Evolutionary conservation across 441 rosid species (phyloP).

Genomic region (Omphalea diandra): DNA sequence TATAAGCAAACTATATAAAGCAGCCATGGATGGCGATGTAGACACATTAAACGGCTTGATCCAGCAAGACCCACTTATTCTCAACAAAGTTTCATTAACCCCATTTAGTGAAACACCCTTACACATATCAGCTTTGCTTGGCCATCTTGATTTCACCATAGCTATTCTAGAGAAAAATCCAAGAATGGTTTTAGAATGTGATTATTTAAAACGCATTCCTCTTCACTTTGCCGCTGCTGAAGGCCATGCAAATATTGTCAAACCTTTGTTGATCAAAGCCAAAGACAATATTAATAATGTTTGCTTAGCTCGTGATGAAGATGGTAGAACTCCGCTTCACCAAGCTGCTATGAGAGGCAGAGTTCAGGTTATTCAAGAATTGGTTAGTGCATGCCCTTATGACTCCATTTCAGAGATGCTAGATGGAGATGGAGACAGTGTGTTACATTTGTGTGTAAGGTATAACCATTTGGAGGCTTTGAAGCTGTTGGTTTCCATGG

Average conservation of each 20-base stretch:
- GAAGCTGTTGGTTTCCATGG: not conserved
- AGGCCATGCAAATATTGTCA: slow-evolving; percentile 30
- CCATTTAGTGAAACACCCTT: slow-evolving; percentile 26
- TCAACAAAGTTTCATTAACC: slow-evolving; percentile 2
- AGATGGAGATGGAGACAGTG: slow-evolving; percentile 18
- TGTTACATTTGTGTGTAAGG: slow-evolving; percentile 19
- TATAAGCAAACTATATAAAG: slow-evolving; percentile 22
- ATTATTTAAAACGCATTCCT: slow-evolving; percentile 22
- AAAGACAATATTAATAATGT: slow-evolving; percentile 21
- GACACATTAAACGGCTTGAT: slow-evolving; percentile 14
- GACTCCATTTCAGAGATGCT: slow-evolving; percentile 6
- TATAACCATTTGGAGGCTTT: slow-evolving; percentile 19
- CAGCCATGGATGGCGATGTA: slow-evolving; percentile 20
- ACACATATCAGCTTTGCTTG: slow-evolving; percentile 29
- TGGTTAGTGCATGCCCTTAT: slow-evolving; percentile 24
- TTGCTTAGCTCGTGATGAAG: slow-evolving; percentile 19
- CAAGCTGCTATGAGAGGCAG: slow-evolving; percentile 35
- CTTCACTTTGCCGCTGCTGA: slow-evolving; percentile 36
- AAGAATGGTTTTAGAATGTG: slow-evolving; percentile 22
- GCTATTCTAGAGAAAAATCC: slow-evolving; percentile 20
- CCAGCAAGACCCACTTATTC: slow-evolving; percentile 14
- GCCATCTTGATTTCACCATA: slow-evolving; percentile 27
- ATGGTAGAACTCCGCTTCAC: slow-evolving; percentile 38
- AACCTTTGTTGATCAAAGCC: slow-evolving; percentile 20
- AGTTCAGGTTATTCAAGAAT: slow-evolving; percentile 20